Evolutionary conservation across 139 green algal genomes (phyloP), one percentile per base, ranked within the genome.

Genomic region (Mychonastes homosphaera): DNA sequence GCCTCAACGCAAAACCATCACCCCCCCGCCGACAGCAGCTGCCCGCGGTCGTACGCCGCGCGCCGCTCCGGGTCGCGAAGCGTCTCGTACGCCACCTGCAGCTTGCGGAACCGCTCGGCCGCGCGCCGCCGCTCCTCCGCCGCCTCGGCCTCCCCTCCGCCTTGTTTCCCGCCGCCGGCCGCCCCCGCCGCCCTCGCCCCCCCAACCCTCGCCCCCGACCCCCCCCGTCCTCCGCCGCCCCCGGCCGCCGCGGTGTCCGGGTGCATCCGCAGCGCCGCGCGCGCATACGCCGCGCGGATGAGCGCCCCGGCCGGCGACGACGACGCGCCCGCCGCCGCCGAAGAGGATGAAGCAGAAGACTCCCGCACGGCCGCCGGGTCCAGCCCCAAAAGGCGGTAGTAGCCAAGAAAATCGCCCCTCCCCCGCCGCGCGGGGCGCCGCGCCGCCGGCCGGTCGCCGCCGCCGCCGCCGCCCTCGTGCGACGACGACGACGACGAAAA

Each of bases 281-380:
- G 44, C 48, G 82, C 81, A 70, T 87, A 93, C 7, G 79, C 79
- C 0, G 45, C 46, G 66, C 89, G 90, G 59, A 93, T 81, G 34
- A 69, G 59, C 4, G 77, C 58, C n/a, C 54, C 56, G 6, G 50
- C 9, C 26, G 44, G 26, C 12, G 6, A 7, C 15, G 44, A 18
- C 19, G 8, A 7, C 7, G 19, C 23, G 44, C 44, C 23, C 9
- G 19, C 7, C 23, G 44, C 9, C 44, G 19, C 19, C 26, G 44
- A n/a, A 18, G 19, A n/a, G 19, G 26, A 24, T 29, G 19, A 18
- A 51, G 15, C 19, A 21, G 19, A 6, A 9, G 44, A 56, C 43
- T 4, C 43, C 40, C 50, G 3, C 36, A 10, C 24, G 24, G 35
- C 56, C 12, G 64, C 62, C 1, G 61, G 49, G 4, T 83, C 66